Conservation (phyloP, 1,139 yeast genomes). For the Hyphopichia khmerensis region DNA sequence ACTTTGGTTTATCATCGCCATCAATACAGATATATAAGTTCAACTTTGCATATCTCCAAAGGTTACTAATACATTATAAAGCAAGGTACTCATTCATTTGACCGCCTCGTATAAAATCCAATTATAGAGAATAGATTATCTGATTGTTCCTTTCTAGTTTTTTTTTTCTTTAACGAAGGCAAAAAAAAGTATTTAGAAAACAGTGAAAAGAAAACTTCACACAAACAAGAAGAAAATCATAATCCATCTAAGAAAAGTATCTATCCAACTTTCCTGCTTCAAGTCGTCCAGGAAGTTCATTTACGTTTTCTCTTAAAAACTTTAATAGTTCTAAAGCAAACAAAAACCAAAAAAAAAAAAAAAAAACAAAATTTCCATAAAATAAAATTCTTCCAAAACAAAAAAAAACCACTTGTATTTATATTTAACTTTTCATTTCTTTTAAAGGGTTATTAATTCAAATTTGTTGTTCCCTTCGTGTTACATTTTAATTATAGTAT, state of each 20-base stretch:
- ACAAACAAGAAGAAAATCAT: neutral
- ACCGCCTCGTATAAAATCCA: neutral
- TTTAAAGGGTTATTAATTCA: neutral
- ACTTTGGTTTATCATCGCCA: slow-evolving; percentile 1
- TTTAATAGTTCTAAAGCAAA: neutral
- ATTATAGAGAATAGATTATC: neutral
- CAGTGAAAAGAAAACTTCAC: neutral
- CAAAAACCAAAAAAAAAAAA: slow-evolving; percentile 2
- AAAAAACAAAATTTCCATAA: slow-evolving; percentile 5
- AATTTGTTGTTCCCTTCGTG: neutral
- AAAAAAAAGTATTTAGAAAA: neutral
- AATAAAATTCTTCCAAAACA: slow-evolving; percentile 2
- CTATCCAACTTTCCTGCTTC: neutral
- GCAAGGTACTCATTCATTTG: slow-evolving; percentile 3
- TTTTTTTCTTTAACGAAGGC: neutral
- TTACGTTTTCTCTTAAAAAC: neutral
- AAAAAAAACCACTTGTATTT: neutral
- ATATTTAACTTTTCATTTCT: neutral
- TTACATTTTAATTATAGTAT: neutral
- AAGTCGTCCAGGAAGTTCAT: neutral
- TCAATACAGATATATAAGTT: neutral
- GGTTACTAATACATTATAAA: neutral
- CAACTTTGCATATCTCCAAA: neutral
- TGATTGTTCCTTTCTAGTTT: neutral
- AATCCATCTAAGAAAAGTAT: neutral